Evolutionary conservation across 192 early-diverging fungal genomes (phyloP), one percentile per base, ranked within the genome.

Genomic region (Entomortierella lignicola): DNA sequence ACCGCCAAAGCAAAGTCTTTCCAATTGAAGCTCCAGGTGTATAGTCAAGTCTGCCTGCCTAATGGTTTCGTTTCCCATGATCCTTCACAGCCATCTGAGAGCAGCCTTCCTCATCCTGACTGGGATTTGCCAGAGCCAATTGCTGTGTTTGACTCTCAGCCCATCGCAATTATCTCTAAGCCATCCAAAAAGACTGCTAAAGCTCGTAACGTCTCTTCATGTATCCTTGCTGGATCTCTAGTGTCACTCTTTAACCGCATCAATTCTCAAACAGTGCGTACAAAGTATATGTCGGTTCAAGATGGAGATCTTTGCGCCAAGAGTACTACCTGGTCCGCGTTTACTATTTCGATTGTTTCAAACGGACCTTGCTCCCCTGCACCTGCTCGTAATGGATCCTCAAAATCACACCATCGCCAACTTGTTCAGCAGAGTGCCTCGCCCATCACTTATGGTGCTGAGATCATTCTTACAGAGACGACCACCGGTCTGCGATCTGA

Each of bases 141-240:
- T 64, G 88, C 87, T 0, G 84, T 81, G 25, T 89, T 94, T 29
- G 87, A 92, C 60, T 93, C 93, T 0, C 79, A 83, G 15, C 89
- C 93, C 13, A 90, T 98, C 55, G 80, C 88, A 12, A 94, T 96
- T 58, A 95, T 98, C 37, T 96, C 94, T 43, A 98, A 98, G 83
- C 95, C 96, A 11, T 94, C 92, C 42, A 96, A 95, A 71, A 97
- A 96, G 84, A 94, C 92, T 1, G 91, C 92, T 54, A 94, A 93
- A 83, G 90, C 92, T 10, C 87, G 91, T 63, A 93, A 94, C 73
- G 85, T 87, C 37, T 92, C 91, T 4, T 87, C 88, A 1, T 93
- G 94, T 66, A 92, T 97, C 60, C 86, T 88, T 34, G 89, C 90
- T 34, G 93, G 92, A 8, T 90, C 91, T 26, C 75, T 88, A 8